Percentiles rank a stretch among this genome's conserved stretches.
phyloP scores from a whole-genome alignment of 83 land plant genomes.

The Thuja plicata region DNA sequence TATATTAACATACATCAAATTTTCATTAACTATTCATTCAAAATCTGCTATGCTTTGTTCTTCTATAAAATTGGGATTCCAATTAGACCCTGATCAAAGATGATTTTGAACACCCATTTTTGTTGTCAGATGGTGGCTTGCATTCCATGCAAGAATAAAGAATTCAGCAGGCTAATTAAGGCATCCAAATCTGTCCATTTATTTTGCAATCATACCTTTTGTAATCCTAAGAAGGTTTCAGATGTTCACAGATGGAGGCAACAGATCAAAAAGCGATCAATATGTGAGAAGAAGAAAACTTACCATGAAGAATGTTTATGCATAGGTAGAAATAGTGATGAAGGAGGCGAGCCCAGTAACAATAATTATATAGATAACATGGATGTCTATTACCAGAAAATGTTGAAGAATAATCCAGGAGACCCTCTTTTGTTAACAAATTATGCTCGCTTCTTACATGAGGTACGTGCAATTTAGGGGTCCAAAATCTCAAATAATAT shows the following conservation, averaged over 20 bases:
- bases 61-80: background rate
- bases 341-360: background rate
- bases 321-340: background rate
- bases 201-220: background rate
- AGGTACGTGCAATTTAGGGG: conserved; percentile 9
- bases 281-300: background rate
- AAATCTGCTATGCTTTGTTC: background rate
- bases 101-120: background rate
- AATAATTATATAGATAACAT: background rate
- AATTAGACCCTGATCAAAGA: background rate
- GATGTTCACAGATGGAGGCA: background rate
- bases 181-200: background rate
- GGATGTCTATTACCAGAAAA: conserved; percentile 19
- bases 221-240: background rate
- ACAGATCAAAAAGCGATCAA: background rate
- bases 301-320: background rate
- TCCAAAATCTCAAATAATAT: too few species aligned
- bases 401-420: conserved; percentile 20
- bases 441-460: conserved; percentile 13
- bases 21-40: background rate
- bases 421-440: conserved; percentile 18
- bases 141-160: background rate
- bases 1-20: too few species aligned
- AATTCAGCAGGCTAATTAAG: background rate
- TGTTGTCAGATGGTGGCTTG: background rate